Evolutionary conservation across 2,329 filamentous ascomycete species (phyloP), one percentile per base, ranked within the genome.

Genomic region (Lecanicillium sp.): DNA sequence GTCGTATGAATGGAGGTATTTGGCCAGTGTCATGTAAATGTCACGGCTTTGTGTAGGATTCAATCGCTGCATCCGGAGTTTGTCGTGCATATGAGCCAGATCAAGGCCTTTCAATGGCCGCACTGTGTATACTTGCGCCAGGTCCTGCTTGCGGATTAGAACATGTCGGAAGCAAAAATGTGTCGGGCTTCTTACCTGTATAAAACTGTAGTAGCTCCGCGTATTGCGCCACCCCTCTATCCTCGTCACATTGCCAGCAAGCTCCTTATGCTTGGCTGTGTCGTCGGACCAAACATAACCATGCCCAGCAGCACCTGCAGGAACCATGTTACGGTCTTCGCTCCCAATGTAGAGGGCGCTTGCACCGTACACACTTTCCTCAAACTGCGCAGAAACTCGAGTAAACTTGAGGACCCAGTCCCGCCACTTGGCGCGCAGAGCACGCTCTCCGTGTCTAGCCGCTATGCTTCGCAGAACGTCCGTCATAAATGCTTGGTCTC

Each of bases 141-240:
- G 66, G 56, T 84, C 79, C 78, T 83, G 45, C 11, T 34, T 28
- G 13, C 25, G 33, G n/a, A 35, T 53, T 38, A 56, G 46, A n/a
- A n/a, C n/a, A n/a, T n/a, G n/a, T n/a, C n/a, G n/a, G n/a, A n/a
- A n/a, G n/a, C n/a, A n/a, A n/a, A n/a, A n/a, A n/a, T n/a, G n/a
- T n/a, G n/a, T n/a, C n/a, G 19, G 14, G 8, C 13, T 2, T 41
- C 67, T 50, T 60, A 80, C 85, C 67, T 94, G 86, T 46, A 96
- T 90, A 56, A 87, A 96, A 48, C 85, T 88, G 63, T 94, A 95
- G 57, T 98, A 98, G 53, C 86, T 94, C 44, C 92, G 75, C 1
- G 92, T 96, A 47, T 87, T 94, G 49, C 41, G 80, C 92, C 92
- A 98, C 41, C 90, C 92, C 64, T 98, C 92, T 45, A 98, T 94